These are phyloP conservation scores for Saccharomycopsis fermentans DNA, from an alignment of 805 yeast species.

Conservation along the genomic window DNA sequence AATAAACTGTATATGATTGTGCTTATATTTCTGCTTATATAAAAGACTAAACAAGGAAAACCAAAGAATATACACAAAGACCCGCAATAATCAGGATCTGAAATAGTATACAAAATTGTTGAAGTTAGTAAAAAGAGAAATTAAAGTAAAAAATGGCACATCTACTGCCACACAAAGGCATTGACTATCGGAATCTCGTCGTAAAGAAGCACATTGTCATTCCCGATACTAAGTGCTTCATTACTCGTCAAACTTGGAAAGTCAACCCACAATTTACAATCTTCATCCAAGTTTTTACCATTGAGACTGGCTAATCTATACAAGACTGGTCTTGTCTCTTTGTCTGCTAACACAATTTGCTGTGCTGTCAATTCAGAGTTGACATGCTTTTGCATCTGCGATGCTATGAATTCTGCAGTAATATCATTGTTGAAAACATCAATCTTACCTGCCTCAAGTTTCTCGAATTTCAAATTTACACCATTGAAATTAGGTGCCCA, in stretches of 20 bases:
- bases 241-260: background rate
- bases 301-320: conserved; percentile 14
- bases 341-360: background rate
- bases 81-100: too few species aligned
- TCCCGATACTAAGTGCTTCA: background rate
- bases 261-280: background rate
- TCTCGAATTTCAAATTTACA: conserved; percentile 38
- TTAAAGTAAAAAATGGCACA: background rate
- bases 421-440: conserved; percentile 32
- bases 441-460: conserved; percentile 29
- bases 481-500: conserved; percentile 33
- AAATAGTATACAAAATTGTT: too few species aligned
- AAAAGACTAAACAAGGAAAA: background rate
- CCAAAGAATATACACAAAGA: background rate
- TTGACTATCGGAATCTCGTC: background rate
- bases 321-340: background rate
- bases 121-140: background rate
- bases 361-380: background rate
- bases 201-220: background rate
- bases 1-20: too few species aligned
- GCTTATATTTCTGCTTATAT: too few species aligned
- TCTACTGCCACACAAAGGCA: conserved; percentile 1
- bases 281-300: conserved; percentile 4
- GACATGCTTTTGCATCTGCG: background rate
- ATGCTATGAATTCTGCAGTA: conserved; percentile 19